A percentile compares a stretch with the other conserved stretches of the same genome.
These are phyloP conservation scores for Starmera caribaea DNA, from an alignment of 805 yeast genomes.

Conservation along the genomic window DNA sequence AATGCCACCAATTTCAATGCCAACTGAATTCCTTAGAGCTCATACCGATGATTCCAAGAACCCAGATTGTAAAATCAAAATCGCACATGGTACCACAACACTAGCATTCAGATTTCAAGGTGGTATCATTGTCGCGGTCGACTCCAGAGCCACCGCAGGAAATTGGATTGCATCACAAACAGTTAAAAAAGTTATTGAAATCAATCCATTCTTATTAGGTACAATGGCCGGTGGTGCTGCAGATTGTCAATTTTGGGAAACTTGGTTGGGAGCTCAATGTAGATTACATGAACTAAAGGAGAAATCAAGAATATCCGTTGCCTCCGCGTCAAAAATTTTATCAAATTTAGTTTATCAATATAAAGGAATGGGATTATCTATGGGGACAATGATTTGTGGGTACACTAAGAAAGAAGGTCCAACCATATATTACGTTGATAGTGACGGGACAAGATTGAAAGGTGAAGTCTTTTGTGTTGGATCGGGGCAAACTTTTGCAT, in stretches of 20 bases:
- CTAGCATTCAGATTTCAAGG: conserved; percentile 93
- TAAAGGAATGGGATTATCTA: conserved; percentile 96
- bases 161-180: conserved; percentile 97
- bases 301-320: conserved; percentile 89
- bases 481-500: conserved; percentile 98
- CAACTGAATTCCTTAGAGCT: conserved; percentile 90
- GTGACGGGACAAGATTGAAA: conserved; percentile 91
- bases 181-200: conserved; percentile 93
- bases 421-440: conserved; percentile 89
- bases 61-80: conserved; percentile 90
- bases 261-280: conserved; percentile 97
- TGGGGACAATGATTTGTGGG: conserved; percentile 99
- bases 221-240: conserved; percentile 99
- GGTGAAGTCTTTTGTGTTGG: conserved; percentile 97
- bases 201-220: conserved; percentile 89
- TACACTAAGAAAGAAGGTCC: conserved; percentile 94
- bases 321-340: conserved; percentile 92
- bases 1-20: conserved; percentile 79
- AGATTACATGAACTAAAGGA: conserved; percentile 89
- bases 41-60: conserved; percentile 92
- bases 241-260: conserved; percentile 98
- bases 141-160: conserved; percentile 97
- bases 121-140: conserved; percentile 94
- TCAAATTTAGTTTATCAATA: conserved; percentile 85
- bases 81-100: conserved; percentile 99